phyloP scores from a whole-genome alignment of 345 rosid genomes.

The Eucalyptus erythrocorys region DNA sequence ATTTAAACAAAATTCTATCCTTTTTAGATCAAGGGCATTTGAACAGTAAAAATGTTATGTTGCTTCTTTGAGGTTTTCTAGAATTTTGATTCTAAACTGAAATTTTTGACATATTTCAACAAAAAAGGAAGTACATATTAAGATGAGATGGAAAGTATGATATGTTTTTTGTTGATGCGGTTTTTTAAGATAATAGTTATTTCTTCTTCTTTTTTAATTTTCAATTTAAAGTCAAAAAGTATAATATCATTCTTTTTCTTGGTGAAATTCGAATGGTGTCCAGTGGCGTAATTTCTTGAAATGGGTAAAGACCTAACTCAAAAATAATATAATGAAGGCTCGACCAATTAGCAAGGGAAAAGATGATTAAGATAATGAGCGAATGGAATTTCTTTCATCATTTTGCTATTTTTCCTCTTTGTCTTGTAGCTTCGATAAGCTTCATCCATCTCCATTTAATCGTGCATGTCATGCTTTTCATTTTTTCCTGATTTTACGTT shows the following conservation, averaged over 20 bases:
- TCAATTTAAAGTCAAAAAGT: not conserved
- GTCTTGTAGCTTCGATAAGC: not conserved
- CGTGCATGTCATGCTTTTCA: not conserved
- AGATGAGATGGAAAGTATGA: not conserved
- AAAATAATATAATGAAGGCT: not conserved
- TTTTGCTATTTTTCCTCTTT: not conserved
- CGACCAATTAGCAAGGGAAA: not conserved
- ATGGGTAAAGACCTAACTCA: not conserved
- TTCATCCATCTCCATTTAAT: not conserved
- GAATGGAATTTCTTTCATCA: not conserved
- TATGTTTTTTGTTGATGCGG: not conserved
- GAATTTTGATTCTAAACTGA: not conserved
- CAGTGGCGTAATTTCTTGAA: not conserved
- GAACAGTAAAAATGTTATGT: not conserved
- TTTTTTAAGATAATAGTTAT: not conserved
- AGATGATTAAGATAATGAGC: not conserved
- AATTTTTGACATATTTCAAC: not conserved
- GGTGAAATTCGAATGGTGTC: not conserved
- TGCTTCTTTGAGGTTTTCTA: not conserved
- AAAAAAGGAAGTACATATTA: not conserved
- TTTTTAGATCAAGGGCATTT: not conserved
- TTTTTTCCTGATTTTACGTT: not conserved
- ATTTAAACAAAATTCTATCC: too few relatives aligned
- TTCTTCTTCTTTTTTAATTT: too few relatives aligned
- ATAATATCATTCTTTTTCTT: not conserved